phyloP scores from a whole-genome alignment of 441 rosid species.

The Daphne laureola region DNA sequence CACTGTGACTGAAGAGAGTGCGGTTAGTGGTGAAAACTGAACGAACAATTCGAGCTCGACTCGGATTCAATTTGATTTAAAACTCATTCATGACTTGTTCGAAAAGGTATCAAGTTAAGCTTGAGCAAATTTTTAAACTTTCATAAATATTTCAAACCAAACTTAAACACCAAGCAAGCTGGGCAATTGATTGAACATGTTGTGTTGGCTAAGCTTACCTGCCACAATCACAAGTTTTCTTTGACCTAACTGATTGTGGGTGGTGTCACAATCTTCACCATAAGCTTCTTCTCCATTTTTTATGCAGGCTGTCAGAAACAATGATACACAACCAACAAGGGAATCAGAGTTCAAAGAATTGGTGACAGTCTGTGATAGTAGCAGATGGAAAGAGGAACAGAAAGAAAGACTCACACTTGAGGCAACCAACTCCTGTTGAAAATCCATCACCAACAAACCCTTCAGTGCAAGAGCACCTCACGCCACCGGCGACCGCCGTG shows the following conservation, averaged over 20 bases:
- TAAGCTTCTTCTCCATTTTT: conserved; percentile 44
- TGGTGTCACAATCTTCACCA: conserved; percentile 35
- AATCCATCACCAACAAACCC: conserved; percentile 71
- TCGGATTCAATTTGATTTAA: too few relatives aligned
- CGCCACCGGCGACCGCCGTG: conserved; percentile 44
- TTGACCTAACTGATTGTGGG: conserved; percentile 24
- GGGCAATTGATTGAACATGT: too few relatives aligned
- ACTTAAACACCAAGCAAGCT: too few relatives aligned
- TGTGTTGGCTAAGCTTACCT: conserved; percentile 31
- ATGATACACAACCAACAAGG: neutral
- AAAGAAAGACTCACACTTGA: conserved; percentile 39
- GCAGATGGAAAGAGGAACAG: neutral
- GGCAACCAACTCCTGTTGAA: conserved; percentile 56
- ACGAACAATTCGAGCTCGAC: too few relatives aligned
- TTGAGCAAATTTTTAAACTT: too few relatives aligned
- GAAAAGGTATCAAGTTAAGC: too few relatives aligned
- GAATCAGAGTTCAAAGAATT: neutral
- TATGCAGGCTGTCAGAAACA: conserved; percentile 43
- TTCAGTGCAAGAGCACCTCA: conserved; percentile 60
- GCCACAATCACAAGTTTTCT: conserved; percentile 49
- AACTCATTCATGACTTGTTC: too few relatives aligned
- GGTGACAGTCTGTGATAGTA: neutral
- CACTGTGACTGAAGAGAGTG: neutral
- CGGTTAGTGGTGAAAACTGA: too few relatives aligned
- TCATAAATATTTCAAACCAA: too few relatives aligned